These are phyloP conservation scores for Dipodascus albidus DNA, from an alignment of 805 yeast genomes.

Conservation along the genomic window DNA sequence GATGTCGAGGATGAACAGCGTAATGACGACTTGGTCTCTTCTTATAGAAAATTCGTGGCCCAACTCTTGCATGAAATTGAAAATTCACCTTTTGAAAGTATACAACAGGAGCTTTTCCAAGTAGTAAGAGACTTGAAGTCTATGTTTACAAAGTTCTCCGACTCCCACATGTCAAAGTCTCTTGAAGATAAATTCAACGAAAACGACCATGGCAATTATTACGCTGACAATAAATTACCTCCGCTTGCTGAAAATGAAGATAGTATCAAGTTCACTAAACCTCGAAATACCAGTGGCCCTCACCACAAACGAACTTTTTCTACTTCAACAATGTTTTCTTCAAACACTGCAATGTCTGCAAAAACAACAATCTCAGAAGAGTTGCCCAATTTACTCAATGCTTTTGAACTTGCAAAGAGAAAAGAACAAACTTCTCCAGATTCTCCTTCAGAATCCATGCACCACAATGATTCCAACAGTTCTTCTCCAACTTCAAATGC, in stretches of 20 bases:
- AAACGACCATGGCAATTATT: background rate
- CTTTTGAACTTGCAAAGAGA: constrained; percentile 15
- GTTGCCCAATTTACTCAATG: constrained; percentile 16
- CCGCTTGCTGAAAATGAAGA: background rate
- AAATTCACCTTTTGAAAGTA: constrained; percentile 17
- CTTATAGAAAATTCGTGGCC: constrained; percentile 19
- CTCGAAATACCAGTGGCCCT: background rate
- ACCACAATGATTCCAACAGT: background rate
- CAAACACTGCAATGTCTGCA: constrained; percentile 6
- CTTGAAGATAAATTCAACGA: background rate
- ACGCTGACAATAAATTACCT: background rate
- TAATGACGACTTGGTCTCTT: constrained; percentile 2
- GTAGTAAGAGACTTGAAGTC: constrained; percentile 20
- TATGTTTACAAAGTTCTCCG: constrained; percentile 21
- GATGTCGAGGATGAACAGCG: background rate
- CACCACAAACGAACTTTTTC: constrained; percentile 7
- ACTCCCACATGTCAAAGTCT: constrained; percentile 5
- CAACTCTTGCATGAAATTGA: constrained; percentile 21
- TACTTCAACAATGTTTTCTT: constrained; percentile 5
- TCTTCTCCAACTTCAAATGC: background rate
- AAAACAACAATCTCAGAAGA: constrained; percentile 14
- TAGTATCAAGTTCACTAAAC: background rate
- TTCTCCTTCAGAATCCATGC: background rate
- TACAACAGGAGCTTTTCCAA: constrained; percentile 21
- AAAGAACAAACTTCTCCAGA: constrained; percentile 3